Evolutionary conservation across 768 basidiomycete species (phyloP), one percentile per base, ranked within the genome.

Genomic region (Lyophyllum shimeji): DNA sequence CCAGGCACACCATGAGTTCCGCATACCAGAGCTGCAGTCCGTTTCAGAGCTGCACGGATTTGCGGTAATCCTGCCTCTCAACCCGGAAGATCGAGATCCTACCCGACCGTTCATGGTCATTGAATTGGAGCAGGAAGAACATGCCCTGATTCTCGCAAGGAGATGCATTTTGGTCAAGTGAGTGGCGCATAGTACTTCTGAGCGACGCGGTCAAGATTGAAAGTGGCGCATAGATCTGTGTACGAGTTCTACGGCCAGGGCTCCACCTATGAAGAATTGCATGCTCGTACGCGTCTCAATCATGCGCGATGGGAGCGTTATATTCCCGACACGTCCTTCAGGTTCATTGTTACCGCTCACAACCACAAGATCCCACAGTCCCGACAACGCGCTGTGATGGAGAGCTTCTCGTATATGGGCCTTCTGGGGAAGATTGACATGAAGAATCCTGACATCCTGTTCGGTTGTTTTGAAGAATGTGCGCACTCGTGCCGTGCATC

Each of bases 401-500:
- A 94, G 65, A 79, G 79, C 60, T 98, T 99, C 69, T 71, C 79
- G 2, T 97, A 93, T 66, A 93, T 98, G 89, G 84, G 74, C 18
- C 86, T 94, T 59, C 69, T 78, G 55, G 95, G 95, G 12, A 82
- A 82, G 62, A 92, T 97, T 61, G 84, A 90, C 52, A 82, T 98
- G 82, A 86, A 85, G 58, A 76, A 76, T 43, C 90, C 95, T 0
- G 84, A 93, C 43, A 81, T 93, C 27, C 79, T 79, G 8, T 73
- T 93, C 23, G 82, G 83, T 0, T 84, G 87, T 49, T 90, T 89
- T 52, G 95, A 97, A 76, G 95, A 96, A 74, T 96, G 95, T 95
- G 57, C 59, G 84, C 72, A 31, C 17, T 17, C 44, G 24, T 20
- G 7, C n/a, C 18, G 24, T 40, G 31, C 7, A 18, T 29, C 20